Conservation (phyloP, 1,284 basidiomycete species). For the Melampsora occidentalis region DNA sequence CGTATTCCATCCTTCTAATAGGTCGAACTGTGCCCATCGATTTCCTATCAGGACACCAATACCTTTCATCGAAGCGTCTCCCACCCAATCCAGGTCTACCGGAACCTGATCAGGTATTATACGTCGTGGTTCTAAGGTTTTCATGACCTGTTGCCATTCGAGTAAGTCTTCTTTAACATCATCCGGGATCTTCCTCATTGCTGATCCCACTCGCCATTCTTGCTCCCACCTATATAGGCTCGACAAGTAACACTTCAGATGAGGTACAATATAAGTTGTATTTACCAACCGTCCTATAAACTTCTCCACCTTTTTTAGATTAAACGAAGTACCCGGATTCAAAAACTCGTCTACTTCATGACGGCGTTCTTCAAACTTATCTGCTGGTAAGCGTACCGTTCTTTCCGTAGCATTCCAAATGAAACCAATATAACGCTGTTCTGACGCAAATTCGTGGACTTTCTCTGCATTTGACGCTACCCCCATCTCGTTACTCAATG, state of each 20-base stretch:
- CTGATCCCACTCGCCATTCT: not conserved
- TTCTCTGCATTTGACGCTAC: not conserved
- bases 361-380: not conserved
- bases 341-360: not conserved
- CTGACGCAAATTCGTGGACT: not conserved
- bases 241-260: not conserved
- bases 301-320: not conserved
- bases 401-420: not conserved
- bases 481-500: not conserved
- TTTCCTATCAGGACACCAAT: not conserved
- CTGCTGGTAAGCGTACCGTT: not conserved
- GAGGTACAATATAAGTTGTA: not conserved
- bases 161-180: too few relatives aligned
- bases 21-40: not conserved
- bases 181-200: too few relatives aligned
- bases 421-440: constrained; percentile 3
- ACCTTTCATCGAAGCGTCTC: not conserved
- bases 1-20: too few relatives aligned
- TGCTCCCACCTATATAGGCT: not conserved
- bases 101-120: not conserved
- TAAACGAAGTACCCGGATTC: too few relatives aligned
- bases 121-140: too few relatives aligned
- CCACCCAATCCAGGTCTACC: not conserved
- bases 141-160: too few relatives aligned
- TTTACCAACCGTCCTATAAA: not conserved